Evolutionary conservation across 2,329 filamentous ascomycete species (phyloP).

Genomic region (Pseudogymnoascus sp.): DNA sequence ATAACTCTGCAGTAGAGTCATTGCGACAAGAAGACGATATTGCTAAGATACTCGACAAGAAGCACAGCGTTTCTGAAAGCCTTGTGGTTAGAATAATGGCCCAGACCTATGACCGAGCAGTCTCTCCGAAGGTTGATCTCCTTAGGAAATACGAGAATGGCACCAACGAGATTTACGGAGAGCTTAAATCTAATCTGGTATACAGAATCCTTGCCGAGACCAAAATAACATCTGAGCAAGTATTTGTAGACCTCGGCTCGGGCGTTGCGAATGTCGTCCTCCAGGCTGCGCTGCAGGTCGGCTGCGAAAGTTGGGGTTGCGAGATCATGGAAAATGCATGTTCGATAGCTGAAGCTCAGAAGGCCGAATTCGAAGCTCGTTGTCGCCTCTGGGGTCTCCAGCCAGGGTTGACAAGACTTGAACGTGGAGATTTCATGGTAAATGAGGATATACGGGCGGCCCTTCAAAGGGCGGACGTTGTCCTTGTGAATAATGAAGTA

Average conservation of each 20-base stretch:
- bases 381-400: constrained; percentile 83
- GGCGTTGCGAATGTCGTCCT: constrained; percentile 94
- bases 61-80: constrained; percentile 61
- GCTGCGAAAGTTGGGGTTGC: constrained; percentile 91
- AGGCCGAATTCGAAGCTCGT: constrained; percentile 74
- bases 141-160: constrained; percentile 82
- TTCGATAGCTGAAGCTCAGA: constrained; percentile 71
- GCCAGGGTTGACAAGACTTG: constrained; percentile 70
- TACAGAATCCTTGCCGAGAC: constrained; percentile 72
- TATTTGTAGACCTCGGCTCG: constrained; percentile 91
- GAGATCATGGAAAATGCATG: constrained; percentile 93
- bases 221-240: constrained; percentile 69
- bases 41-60: constrained; percentile 59
- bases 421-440: constrained; percentile 76
- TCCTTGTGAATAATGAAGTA: constrained; percentile 96
- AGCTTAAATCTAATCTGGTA: constrained; percentile 78
- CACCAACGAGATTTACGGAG: constrained; percentile 90
- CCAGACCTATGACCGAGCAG: constrained; percentile 86
- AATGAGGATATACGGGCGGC: constrained; percentile 62
- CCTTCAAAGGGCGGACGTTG: constrained; percentile 81
- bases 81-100: constrained; percentile 74
- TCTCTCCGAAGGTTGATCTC: constrained; percentile 78
- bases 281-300: constrained; percentile 86
- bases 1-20: constrained; percentile 63
- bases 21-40: constrained; percentile 66